A percentile compares a stretch with the other conserved stretches of the same genome.
These are phyloP conservation scores for Cutaneotrichosporon arboriforme DNA, from an alignment of 1,284 basidiomycete genomes.

Conservation along the genomic window DNA sequence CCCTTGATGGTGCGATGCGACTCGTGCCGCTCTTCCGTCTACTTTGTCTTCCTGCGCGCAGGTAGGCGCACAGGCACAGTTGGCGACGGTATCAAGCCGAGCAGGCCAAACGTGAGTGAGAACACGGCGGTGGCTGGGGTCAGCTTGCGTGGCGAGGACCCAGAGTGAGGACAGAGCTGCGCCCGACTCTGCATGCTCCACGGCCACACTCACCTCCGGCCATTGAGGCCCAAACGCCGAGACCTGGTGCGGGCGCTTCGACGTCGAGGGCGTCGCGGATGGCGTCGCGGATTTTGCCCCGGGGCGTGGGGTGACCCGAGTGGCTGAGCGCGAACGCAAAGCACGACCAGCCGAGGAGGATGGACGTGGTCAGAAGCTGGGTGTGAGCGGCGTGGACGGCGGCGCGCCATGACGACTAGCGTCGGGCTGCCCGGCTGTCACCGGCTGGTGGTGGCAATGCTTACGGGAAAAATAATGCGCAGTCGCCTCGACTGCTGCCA, in stretches of 20 bases:
- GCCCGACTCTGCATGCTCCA: too few relatives aligned
- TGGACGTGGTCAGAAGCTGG: constrained; percentile 33
- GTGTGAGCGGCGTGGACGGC: neutral
- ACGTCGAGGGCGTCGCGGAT: constrained; percentile 13
- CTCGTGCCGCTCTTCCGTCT: neutral
- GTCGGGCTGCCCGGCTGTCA: neutral
- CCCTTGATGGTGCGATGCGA: too few relatives aligned
- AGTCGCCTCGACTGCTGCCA: constrained; percentile 46
- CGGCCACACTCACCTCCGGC: constrained; percentile 30
- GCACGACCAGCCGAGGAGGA: constrained; percentile 41
- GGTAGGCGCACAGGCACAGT: constrained; percentile 21
- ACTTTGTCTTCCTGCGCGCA: neutral
- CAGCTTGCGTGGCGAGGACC: neutral
- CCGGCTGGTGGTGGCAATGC: neutral
- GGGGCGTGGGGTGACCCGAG: constrained; percentile 26
- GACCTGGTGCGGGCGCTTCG: constrained; percentile 7
- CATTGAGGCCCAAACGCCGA: constrained; percentile 36
- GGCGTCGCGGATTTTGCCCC: constrained; percentile 27
- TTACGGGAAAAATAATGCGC: constrained; percentile 41
- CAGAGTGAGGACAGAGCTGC: too few relatives aligned
- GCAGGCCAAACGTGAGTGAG: constrained; percentile 37
- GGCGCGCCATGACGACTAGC: neutral
- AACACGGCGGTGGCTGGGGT: constrained; percentile 40
- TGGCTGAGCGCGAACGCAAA: constrained; percentile 40
- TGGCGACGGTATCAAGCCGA: constrained; percentile 42